These are phyloP conservation scores for Abrus pulchellus DNA, from an alignment of 306 rosid species.

Conservation along the genomic window DNA sequence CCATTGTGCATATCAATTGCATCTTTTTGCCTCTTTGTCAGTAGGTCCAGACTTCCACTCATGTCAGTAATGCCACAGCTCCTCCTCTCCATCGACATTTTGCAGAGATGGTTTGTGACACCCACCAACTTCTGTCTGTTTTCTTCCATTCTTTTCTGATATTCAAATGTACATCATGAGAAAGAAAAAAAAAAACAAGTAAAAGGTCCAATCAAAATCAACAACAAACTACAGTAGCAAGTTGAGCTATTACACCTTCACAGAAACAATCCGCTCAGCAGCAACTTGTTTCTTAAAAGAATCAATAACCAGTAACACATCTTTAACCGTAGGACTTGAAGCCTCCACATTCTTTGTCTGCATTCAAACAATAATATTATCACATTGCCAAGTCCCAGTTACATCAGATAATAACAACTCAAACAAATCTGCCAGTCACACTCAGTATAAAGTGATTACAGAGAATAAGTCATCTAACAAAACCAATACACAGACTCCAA, in stretches of 20 bases:
- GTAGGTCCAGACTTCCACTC: slow-evolving; percentile 63
- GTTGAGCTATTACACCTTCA: slow-evolving; percentile 64
- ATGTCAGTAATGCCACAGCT: slow-evolving; percentile 44
- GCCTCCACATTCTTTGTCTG: slow-evolving; percentile 60
- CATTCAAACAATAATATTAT: slow-evolving; percentile 29
- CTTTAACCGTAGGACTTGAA: slow-evolving; percentile 54
- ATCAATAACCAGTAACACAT: slow-evolving; percentile 71
- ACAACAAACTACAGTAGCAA: slow-evolving; percentile 26
- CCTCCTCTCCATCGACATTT: slow-evolving; percentile 72
- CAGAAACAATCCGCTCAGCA: slow-evolving; percentile 61
- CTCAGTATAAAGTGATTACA: background rate
- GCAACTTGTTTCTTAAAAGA: slow-evolving; percentile 82
- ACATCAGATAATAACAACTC: background rate
- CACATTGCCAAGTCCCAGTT: slow-evolving; percentile 1
- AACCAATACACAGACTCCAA: slow-evolving; percentile 4
- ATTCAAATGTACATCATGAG: slow-evolving; percentile 26
- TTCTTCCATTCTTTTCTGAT: slow-evolving; percentile 87
- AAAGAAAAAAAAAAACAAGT: background rate
- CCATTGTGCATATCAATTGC: slow-evolving; percentile 91
- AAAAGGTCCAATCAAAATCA: slow-evolving; percentile 34
- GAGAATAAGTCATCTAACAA: background rate
- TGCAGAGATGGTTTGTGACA: slow-evolving; percentile 64
- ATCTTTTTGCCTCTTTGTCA: slow-evolving; percentile 85
- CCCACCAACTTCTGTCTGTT: slow-evolving; percentile 75
- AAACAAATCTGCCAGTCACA: slow-evolving; percentile 4